Base-by-base conservation (phyloP, 768 basidiomycete genomes). In the Tricholoma sp. region DNA sequence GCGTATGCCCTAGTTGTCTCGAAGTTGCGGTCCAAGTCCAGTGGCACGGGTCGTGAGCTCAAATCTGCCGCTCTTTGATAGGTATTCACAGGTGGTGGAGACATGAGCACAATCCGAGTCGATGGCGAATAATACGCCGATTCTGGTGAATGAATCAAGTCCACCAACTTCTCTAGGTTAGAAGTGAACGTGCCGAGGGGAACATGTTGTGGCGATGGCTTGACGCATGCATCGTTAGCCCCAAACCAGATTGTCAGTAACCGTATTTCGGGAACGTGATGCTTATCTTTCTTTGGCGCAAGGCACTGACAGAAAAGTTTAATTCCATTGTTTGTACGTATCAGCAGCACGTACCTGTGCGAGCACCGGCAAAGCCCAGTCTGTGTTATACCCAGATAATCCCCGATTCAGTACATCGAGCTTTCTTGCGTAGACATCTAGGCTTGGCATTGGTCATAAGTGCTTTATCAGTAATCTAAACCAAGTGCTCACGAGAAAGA, bases 221-320 rank as follows among this genome's bases (percentile, higher is more conserved):
- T 69, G 51, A 90, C 75, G 62, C 81, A 83, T 5, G 94, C 83
- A 68, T 98, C 94, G 71, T 98, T 98, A 14, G 86, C 86, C 50
- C 94, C 94, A 59, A 91, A 90, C 92, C 92, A 97, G 65, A 96
- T 84, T 5, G 83, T 83, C 58, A 95, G 75, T n/a, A 95, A 69
- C 41, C 82, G 83, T 34, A 94, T 77, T 46, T 77, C 82, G 7
- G 88, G 85, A 35, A 76, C 74, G 52, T 78, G 71, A 19, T 68
- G 63, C 54, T 74, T 77, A 56, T 79, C 78, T 5, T 75, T 63
- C 61, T 71, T 76, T 58, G 77, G 82, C 12, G 85, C 82, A 54
- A 93, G 74, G 60, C 82, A 76, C 87, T 91, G 37, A 39, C 12
- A 41, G 16, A 16, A 8, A 41, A 12, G 8, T 24, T 37, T 3